Evolutionary conservation across 768 basidiomycete genomes (phyloP).

Genomic region (Tephrocybe sp.): DNA sequence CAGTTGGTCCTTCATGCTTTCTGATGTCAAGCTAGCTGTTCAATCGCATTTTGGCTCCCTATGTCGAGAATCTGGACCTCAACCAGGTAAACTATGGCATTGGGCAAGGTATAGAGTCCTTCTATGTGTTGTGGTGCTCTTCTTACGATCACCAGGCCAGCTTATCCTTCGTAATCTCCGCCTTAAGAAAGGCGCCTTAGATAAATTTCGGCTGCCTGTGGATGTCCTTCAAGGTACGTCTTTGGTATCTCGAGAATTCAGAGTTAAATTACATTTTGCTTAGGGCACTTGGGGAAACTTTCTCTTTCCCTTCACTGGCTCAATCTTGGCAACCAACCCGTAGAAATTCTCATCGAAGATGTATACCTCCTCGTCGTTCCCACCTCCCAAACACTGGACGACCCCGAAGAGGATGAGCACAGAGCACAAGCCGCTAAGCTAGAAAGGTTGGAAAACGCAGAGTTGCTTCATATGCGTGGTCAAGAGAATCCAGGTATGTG

Average conservation of each 20-base stretch:
- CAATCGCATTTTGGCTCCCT: conserved; percentile 89
- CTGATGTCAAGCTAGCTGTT: conserved; percentile 47
- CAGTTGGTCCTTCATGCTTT: not conserved
- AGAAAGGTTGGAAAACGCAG: conserved; percentile 87
- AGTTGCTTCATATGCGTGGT: conserved; percentile 69
- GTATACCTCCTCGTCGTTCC: conserved; percentile 93
- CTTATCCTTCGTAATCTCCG: conserved; percentile 76
- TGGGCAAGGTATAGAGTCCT: conserved; percentile 58
- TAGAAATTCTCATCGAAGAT: conserved; percentile 89
- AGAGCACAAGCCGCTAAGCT: conserved; percentile 83
- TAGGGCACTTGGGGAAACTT: conserved; percentile 84
- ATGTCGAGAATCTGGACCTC: conserved; percentile 94
- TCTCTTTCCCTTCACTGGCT: conserved; percentile 87
- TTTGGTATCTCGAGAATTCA: not conserved
- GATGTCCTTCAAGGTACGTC: conserved; percentile 88
- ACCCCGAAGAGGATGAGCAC: conserved; percentile 82
- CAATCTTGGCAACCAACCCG: conserved; percentile 85
- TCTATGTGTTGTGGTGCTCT: not conserved
- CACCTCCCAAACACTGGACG: conserved; percentile 59
- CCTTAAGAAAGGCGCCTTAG: conserved; percentile 89
- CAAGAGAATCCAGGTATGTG: conserved; percentile 49
- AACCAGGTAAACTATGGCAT: conserved; percentile 95
- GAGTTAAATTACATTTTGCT: not conserved
- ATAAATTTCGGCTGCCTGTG: conserved; percentile 93
- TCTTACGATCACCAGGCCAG: conserved; percentile 48